Conservation (phyloP, 768 basidiomycete genomes). For the Leucogyrophana mollusca region DNA sequence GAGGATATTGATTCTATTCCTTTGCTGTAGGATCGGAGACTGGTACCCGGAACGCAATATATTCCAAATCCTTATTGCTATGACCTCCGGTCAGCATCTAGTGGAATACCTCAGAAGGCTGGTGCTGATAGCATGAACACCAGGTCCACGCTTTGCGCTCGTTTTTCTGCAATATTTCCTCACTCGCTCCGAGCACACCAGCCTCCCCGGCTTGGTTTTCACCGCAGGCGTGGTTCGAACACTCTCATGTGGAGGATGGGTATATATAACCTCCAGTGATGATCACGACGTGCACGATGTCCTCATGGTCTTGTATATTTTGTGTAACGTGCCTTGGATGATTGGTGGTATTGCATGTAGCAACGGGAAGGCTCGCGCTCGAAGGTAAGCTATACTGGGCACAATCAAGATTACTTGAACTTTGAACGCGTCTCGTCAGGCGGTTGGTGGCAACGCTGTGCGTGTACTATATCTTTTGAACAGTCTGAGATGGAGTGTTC, state of each 20-base stretch:
- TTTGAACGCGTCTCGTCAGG: conserved; percentile 31
- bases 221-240: conserved; percentile 69
- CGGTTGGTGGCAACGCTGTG: conserved; percentile 52
- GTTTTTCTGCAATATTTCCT: conserved; percentile 64
- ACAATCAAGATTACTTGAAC: conserved; percentile 1
- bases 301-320: conserved; percentile 85
- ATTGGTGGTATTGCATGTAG: conserved; percentile 58
- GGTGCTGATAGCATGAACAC: background rate
- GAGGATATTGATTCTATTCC: background rate
- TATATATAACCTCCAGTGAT: conserved; percentile 84
- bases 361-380: conserved; percentile 40
- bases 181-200: conserved; percentile 41
- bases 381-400: conserved; percentile 42
- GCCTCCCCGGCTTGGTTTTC: conserved; percentile 52
- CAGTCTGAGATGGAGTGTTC: background rate
- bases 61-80: conserved; percentile 85
- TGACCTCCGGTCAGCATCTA: conserved; percentile 61
- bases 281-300: conserved; percentile 84
- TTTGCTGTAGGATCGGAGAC: conserved; percentile 72
- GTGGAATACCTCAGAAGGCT: background rate
- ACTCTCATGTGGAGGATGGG: conserved; percentile 87
- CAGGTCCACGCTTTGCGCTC: conserved; percentile 74
- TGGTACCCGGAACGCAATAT: conserved; percentile 85
- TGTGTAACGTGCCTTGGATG: conserved; percentile 91
- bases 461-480: conserved; percentile 14